Evolutionary conservation across 169 alveolate genomes (phyloP).

Genomic region (Toxoplasma gondii): DNA sequence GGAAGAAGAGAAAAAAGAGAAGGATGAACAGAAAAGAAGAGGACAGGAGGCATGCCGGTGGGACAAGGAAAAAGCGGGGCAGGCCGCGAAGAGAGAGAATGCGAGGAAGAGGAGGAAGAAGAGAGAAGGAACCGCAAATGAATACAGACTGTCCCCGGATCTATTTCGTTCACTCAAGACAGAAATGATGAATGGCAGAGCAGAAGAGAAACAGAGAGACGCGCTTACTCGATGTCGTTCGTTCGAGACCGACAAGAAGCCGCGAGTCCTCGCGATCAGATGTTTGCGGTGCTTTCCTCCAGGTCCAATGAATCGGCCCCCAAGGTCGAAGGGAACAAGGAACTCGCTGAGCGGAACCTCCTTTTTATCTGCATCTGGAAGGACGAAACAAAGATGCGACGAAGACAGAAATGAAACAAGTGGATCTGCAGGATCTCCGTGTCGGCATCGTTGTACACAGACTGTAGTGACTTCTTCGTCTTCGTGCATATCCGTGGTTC

Average conservation of each 20-base stretch:
- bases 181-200: neutral
- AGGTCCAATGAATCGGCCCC: conserved; percentile 52
- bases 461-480: too few relatives aligned
- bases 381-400: neutral
- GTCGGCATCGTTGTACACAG: neutral
- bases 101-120: neutral
- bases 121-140: too few relatives aligned
- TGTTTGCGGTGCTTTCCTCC: neutral
- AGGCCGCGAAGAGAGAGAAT: neutral
- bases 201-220: neutral
- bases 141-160: too few relatives aligned
- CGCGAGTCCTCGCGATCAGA: conserved; percentile 7
- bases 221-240: neutral
- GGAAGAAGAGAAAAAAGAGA: too few relatives aligned
- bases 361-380: neutral
- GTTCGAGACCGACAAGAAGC: conserved; percentile 20
- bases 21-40: neutral
- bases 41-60: neutral
- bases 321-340: conserved; percentile 26
- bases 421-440: neutral
- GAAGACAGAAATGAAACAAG: neutral
- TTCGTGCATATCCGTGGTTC: too few relatives aligned
- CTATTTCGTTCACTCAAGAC: too few relatives aligned
- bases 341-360: neutral
- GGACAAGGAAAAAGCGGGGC: neutral